Conservation (phyloP, 305 asterid genomes). For the Rubia peregrina region DNA sequence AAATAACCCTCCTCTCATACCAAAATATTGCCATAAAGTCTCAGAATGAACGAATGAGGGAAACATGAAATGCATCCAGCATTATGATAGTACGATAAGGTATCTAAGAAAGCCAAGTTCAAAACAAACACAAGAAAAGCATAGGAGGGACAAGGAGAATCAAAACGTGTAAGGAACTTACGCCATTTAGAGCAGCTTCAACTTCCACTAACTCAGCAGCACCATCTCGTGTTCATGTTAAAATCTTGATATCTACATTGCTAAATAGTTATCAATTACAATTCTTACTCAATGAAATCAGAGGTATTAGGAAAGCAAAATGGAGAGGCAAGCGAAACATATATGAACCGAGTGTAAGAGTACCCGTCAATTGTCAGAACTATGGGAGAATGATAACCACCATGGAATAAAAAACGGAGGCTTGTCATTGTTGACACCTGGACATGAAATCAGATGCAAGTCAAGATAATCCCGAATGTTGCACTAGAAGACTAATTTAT, state of each 20-base stretch:
- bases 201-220: slow-evolving; percentile 94
- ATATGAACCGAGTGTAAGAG: neutral
- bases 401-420: slow-evolving; percentile 76
- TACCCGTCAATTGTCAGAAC: slow-evolving; percentile 53
- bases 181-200: slow-evolving; percentile 93
- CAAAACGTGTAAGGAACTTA: slow-evolving; percentile 27
- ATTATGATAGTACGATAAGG: neutral
- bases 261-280: neutral
- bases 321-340: neutral
- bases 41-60: neutral
- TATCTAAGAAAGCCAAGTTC: neutral
- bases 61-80: neutral
- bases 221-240: slow-evolving; percentile 87
- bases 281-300: neutral
- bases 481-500: slow-evolving; percentile 8
- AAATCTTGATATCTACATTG: slow-evolving; percentile 54
- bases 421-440: slow-evolving; percentile 55
- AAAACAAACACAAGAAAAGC: neutral
- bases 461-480: neutral
- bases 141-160: neutral
- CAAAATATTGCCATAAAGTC: neutral
- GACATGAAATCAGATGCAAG: slow-evolving; percentile 8
- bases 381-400: slow-evolving; percentile 76
- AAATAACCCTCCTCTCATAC: neutral
- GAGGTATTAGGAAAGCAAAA: neutral